These are phyloP conservation scores for Neurospora sp. DNA, from an alignment of 2,329 filamentous ascomycete genomes.

Conservation along the genomic window DNA sequence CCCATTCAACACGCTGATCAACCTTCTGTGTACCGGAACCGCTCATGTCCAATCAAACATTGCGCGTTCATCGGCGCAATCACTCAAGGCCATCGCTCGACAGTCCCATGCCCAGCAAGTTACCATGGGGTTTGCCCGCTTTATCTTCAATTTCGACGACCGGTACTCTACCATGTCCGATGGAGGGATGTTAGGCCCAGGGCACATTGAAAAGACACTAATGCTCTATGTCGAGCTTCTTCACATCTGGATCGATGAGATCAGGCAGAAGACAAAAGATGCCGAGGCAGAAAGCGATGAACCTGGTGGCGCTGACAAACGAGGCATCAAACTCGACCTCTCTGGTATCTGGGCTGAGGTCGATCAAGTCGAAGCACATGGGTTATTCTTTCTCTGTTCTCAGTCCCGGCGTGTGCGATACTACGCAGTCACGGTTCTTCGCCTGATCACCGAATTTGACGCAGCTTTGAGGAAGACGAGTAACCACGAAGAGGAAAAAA, in stretches of 20 bases:
- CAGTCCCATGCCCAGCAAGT: slow-evolving; percentile 92
- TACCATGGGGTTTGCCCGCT: slow-evolving; percentile 90
- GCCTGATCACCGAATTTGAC: slow-evolving; percentile 90
- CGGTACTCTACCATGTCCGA: slow-evolving; percentile 97
- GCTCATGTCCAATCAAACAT: slow-evolving; percentile 92
- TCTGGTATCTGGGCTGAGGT: slow-evolving; percentile 88
- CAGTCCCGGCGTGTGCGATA: slow-evolving; percentile 83
- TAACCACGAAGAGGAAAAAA: slow-evolving; percentile 46
- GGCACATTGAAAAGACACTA: slow-evolving; percentile 89
- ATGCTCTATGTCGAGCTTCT: slow-evolving; percentile 88
- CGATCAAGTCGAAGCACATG: slow-evolving; percentile 93
- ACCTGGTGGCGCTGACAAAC: slow-evolving; percentile 52
- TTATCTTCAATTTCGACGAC: slow-evolving; percentile 98
- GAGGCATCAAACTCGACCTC: slow-evolving; percentile 70
- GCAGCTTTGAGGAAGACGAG: slow-evolving; percentile 66
- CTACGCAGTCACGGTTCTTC: slow-evolving; percentile 85
- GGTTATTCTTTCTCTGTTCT: slow-evolving; percentile 93
- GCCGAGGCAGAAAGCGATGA: slow-evolving; percentile 57
- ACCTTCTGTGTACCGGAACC: slow-evolving; percentile 89
- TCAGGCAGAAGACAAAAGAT: slow-evolving; percentile 74
- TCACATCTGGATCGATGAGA: slow-evolving; percentile 96
- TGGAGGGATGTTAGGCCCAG: slow-evolving; percentile 87
- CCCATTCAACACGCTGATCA: slow-evolving; percentile 87
- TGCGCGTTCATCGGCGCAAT: slow-evolving; percentile 82
- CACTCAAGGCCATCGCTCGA: slow-evolving; percentile 86